Conservation (phyloP, 768 basidiomycete species). For the Lepiota brunneoincarnata region DNA sequence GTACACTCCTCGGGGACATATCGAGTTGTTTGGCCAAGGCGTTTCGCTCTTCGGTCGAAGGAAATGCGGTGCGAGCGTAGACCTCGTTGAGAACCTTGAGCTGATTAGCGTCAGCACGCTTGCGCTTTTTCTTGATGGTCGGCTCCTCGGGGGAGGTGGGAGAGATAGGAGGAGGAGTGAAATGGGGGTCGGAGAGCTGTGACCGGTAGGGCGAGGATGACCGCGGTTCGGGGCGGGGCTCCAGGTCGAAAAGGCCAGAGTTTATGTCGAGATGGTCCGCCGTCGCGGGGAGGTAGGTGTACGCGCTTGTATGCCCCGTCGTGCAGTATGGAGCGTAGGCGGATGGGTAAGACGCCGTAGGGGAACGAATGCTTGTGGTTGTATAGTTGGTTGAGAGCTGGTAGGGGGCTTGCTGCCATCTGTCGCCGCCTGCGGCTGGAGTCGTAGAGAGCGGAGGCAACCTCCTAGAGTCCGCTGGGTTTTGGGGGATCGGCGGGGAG, state of each 20-base stretch:
- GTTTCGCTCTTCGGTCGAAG: slow-evolving; percentile 83
- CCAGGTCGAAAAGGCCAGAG: slow-evolving; percentile 24
- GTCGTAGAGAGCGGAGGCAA: slow-evolving; percentile 54
- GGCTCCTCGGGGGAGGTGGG: slow-evolving; percentile 54
- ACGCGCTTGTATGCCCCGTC: slow-evolving; percentile 31
- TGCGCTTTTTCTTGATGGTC: slow-evolving; percentile 85
- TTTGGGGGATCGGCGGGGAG: slow-evolving; percentile 44
- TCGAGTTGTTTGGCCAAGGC: slow-evolving; percentile 73
- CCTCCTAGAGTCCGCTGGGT: slow-evolving; percentile 52
- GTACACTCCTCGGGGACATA: slow-evolving; percentile 83
- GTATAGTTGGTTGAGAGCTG: slow-evolving; percentile 29
- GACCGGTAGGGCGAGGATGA: slow-evolving; percentile 43
- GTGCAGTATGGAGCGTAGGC: slow-evolving; percentile 49
- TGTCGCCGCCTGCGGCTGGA: slow-evolving; percentile 42
- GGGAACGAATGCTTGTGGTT: slow-evolving; percentile 53
- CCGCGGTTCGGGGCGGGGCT: slow-evolving; percentile 28
- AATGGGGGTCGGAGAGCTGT: slow-evolving; percentile 44
- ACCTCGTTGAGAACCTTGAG: slow-evolving; percentile 79
- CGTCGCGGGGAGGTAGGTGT: slow-evolving; percentile 37
- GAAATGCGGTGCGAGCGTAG: slow-evolving; percentile 80
- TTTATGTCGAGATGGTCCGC: slow-evolving; percentile 33
- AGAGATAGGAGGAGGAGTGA: slow-evolving; percentile 49
- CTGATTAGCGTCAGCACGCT: slow-evolving; percentile 79
- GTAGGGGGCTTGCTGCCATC: slow-evolving; percentile 33
- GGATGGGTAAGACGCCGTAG: slow-evolving; percentile 59